Base-by-base conservation (phyloP, 108 stramenopile species). In the Cyclotella sp. region DNA sequence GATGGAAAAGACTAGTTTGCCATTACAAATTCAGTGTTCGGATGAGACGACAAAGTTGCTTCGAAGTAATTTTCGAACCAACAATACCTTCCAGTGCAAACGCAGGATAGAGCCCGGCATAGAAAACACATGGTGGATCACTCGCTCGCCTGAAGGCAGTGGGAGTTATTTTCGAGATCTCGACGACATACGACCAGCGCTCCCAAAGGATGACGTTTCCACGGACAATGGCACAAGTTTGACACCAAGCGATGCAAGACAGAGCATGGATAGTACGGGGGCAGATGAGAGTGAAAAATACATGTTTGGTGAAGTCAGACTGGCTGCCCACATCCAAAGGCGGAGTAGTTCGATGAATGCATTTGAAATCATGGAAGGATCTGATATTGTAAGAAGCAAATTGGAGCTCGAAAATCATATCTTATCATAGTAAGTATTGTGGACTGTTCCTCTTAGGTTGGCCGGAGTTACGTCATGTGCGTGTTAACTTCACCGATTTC, bases 1-100 rank as follows among this genome's bases (percentile, higher is more conserved):
- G 47, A 49, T 49, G 47, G 47, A 49, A n/a, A 49, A 49, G 47
- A 49, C 47, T 49, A n/a, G 18, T n/a, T n/a, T 49, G n/a, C 47
- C 47, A 49, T n/a, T 49, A n/a, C 47, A 49, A 49, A n/a, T 49
- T 49, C 47, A 49, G n/a, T 49, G 47, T n/a, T 9, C 47, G 15
- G 47, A 49, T 3, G 47, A 49, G n/a, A 49, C 47, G n/a, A 9
- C 9, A n/a, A 49, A 3, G 47, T 9, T 49, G 9, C n/a, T 49
- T n/a, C 47, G 47, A 49, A 49, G 47, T 49, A 49, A 49, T 49
- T 49, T 49, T 49, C 15, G 47, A 9, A 49, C 47, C 15, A 49
- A 49, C 47, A 49, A 49, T 49, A 3, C 47, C 3, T 49, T 49
- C 47, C 3, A 49, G 47, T 49, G 47, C 47, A 49, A 49, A 49